Evolutionary conservation across 2,329 filamentous ascomycete genomes (phyloP), one percentile per base, ranked within the genome.

Genomic region (Fusarium concolor): DNA sequence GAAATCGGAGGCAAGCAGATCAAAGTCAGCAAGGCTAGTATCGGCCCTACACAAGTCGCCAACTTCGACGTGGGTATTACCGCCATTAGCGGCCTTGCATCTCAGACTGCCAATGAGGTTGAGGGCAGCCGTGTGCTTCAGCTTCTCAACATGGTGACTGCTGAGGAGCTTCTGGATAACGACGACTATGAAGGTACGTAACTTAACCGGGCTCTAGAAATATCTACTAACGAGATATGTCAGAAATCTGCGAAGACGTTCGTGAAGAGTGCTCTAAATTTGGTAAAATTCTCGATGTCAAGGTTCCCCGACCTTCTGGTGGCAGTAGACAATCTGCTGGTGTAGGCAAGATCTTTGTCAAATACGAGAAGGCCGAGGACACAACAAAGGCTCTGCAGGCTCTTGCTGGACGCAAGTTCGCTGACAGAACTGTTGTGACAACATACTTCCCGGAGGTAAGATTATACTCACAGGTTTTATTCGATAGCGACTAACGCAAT

Each of bases 291-390:
- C 69, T 94, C 41, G 92, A 94, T n/a, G 83, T 98, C 79, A 99
- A 99, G 84, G 90, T 99, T 60, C 96, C 96, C 6, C 88, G 96
- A 62, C 95, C 96, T 3, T 89, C 88, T 22, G 92, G 92, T 72
- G 93, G 92, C 47, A 92, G 90, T 78, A 89, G 94, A 73, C 91
- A 96, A 77, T 92, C 91, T 22, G 88, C 93, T 29, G 96, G 96
- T 45, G 94, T 99, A 22, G 96, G 96, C 77, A 99, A 98, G 85
- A 98, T 99, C 71, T 99, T 91, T 77, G 90, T 99, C 83, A 98
- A 97, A 79, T 99, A 93, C 76, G 92, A 96, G 68, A 87, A 85
- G 5, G 82, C 87, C 4, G 93, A 94, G 50, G 89, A 90, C 10
- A 92, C 95, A 20, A 90, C 92, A 66, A 94, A 92, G 75, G 96